Conservation (phyloP, 495 filamentous ascomycete species). For the Parmelia sp. region DNA sequence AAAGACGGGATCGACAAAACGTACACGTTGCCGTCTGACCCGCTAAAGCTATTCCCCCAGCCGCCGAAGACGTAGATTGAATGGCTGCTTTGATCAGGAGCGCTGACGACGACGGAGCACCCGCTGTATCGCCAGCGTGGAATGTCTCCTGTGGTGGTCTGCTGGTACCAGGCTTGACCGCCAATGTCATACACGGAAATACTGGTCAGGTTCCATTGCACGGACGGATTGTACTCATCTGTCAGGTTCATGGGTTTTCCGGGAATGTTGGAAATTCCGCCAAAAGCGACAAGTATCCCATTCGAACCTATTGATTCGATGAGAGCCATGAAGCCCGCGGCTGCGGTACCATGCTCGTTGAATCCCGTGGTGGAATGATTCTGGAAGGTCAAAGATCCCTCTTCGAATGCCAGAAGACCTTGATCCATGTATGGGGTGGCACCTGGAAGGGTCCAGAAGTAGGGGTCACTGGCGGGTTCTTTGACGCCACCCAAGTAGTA, state of each 20-base stretch:
- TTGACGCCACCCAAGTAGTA: conserved; percentile 17
- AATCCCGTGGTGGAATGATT: conserved; percentile 15
- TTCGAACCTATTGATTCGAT: conserved; percentile 12
- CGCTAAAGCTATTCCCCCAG: conserved; percentile 12
- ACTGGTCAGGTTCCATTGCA: conserved; percentile 14
- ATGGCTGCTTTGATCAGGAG: conserved; percentile 21
- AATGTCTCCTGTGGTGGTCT: conserved; percentile 17
- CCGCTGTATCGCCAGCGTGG: conserved; percentile 18
- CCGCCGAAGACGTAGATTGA: conserved; percentile 25
- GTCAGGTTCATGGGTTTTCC: conserved; percentile 1
- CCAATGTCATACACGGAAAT: conserved; percentile 21
- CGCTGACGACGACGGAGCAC: conserved; percentile 18
- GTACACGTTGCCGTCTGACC: conserved; percentile 19
- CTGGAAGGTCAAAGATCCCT: conserved; percentile 5
- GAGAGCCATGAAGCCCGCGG: conserved; percentile 13
- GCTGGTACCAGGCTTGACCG: conserved; percentile 16
- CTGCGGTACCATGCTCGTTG: conserved; percentile 15
- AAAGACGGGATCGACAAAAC: conserved; percentile 23
- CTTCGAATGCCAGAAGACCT: conserved; percentile 16
- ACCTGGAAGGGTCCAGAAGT: conserved; percentile 4
- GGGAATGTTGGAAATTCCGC: conserved; percentile 16
- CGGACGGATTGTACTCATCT: conserved; percentile 6
- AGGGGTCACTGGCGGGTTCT: conserved; percentile 13
- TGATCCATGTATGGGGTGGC: conserved; percentile 18
- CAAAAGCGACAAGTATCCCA: conserved; percentile 18